phyloP scores from a whole-genome alignment of 2,329 filamentous ascomycete species.

The Fusarium oligoseptatum region DNA sequence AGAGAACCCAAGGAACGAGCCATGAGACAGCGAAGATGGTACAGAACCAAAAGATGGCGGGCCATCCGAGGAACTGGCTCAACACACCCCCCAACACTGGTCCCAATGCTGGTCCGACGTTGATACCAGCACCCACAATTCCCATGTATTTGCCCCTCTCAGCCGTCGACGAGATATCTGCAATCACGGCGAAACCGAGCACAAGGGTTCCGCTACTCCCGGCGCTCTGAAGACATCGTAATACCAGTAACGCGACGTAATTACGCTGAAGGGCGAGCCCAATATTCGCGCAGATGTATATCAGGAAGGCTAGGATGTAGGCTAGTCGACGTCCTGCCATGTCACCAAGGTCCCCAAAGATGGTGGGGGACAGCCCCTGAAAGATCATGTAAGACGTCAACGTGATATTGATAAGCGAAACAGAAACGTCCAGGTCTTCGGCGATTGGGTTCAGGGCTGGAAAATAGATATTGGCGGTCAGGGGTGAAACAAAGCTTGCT shows the following conservation, averaged over 20 bases:
- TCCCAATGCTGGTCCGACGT: conserved; percentile 67
- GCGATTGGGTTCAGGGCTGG: conserved; percentile 58
- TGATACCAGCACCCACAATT: conserved; percentile 70
- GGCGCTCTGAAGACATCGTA: conserved; percentile 73
- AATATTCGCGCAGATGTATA: conserved; percentile 71
- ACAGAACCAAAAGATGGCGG: conserved; percentile 78
- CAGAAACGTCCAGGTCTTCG: conserved; percentile 54
- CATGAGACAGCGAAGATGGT: conserved; percentile 66
- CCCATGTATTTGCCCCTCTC: conserved; percentile 82
- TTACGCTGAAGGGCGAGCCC: conserved; percentile 70
- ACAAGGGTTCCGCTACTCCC: conserved; percentile 79
- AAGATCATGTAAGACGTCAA: conserved; percentile 74
- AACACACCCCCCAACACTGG: conserved; percentile 76
- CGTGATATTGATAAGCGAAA: conserved; percentile 61
- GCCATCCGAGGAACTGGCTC: conserved; percentile 74
- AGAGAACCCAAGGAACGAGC: conserved; percentile 66
- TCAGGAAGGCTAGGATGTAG: conserved; percentile 68
- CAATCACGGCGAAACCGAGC: conserved; percentile 77
- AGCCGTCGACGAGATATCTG: conserved; percentile 76
- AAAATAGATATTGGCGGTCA: conserved; percentile 71
- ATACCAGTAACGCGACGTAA: conserved; percentile 69
- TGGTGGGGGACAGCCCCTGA: conserved; percentile 71
- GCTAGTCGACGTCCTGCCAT: conserved; percentile 71
- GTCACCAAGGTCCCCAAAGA: conserved; percentile 74
- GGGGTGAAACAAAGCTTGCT: conserved; percentile 68